Percentiles rank a stretch among this genome's conserved stretches.
phyloP scores from a whole-genome alignment of 306 rosid species.

The Fragaria vesca region DNA sequence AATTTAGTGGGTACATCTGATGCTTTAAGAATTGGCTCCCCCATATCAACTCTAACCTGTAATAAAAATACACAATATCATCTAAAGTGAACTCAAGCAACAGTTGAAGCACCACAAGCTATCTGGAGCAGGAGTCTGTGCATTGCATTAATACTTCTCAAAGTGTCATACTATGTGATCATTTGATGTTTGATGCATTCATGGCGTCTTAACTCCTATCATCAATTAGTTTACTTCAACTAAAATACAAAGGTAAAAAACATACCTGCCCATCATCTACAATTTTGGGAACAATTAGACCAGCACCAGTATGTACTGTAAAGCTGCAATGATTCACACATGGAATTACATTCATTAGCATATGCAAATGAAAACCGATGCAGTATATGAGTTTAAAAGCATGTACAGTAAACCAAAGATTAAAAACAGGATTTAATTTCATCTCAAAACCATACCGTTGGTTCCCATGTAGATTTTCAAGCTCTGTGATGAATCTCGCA shows the following conservation, averaged over 20 bases:
- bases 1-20: constrained; percentile 75
- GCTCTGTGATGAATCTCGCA: constrained; percentile 73
- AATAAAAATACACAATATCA: constrained; percentile 19
- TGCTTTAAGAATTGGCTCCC: constrained; percentile 86
- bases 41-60: constrained; percentile 98
- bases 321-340: constrained; percentile 46
- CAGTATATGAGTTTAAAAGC: not conserved
- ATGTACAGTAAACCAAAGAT: not conserved
- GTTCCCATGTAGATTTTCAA: constrained; percentile 73
- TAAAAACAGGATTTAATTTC: not conserved
- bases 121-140: not conserved
- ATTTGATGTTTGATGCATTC: not conserved
- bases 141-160: not conserved
- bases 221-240: constrained; percentile 17
- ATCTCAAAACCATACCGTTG: constrained; percentile 49
- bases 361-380: not conserved
- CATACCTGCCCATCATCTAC: constrained; percentile 72
- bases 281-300: constrained; percentile 82
- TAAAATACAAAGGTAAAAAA: constrained; percentile 4
- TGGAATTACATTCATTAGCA: not conserved
- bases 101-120: constrained; percentile 1
- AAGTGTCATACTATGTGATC: not conserved
- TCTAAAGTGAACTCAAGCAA: constrained; percentile 20
- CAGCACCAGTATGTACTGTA: constrained; percentile 88
- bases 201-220: constrained; percentile 6